Percentiles rank a stretch among this genome's conserved stretches.
Conservation (phyloP, 257 asterid species). For the Solanum phureja region DNA sequence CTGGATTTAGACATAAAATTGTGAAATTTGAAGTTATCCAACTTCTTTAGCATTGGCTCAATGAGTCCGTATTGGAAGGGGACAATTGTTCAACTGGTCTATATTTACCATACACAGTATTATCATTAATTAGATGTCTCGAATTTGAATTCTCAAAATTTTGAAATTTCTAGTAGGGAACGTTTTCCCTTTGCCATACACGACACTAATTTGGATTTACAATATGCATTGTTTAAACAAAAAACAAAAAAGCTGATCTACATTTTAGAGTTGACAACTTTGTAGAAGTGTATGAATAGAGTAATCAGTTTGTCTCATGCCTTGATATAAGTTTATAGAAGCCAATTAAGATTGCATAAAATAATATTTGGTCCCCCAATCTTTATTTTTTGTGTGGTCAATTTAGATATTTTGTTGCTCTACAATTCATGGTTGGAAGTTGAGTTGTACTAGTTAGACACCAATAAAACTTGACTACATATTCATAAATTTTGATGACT, state of each 20-base stretch:
- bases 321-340: too few relatives aligned
- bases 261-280: too few relatives aligned
- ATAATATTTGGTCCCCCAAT: neutral
- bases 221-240: neutral
- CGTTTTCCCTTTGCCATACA: too few relatives aligned
- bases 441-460: neutral
- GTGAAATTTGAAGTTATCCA: neutral
- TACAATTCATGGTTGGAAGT: neutral
- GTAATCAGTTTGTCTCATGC: too few relatives aligned
- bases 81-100: neutral
- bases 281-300: neutral
- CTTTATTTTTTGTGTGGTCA: neutral
- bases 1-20: neutral
- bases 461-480: constrained; percentile 4
- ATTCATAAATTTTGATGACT: neutral
- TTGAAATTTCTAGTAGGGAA: neutral
- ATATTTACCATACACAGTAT: neutral
- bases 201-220: neutral
- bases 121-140: too few relatives aligned
- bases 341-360: neutral
- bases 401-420: neutral
- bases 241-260: neutral
- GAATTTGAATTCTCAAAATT: neutral
- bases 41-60: neutral
- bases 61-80: neutral